phyloP scores from a whole-genome alignment of 306 rosid genomes.

The Cyclanthera cordifolia region DNA sequence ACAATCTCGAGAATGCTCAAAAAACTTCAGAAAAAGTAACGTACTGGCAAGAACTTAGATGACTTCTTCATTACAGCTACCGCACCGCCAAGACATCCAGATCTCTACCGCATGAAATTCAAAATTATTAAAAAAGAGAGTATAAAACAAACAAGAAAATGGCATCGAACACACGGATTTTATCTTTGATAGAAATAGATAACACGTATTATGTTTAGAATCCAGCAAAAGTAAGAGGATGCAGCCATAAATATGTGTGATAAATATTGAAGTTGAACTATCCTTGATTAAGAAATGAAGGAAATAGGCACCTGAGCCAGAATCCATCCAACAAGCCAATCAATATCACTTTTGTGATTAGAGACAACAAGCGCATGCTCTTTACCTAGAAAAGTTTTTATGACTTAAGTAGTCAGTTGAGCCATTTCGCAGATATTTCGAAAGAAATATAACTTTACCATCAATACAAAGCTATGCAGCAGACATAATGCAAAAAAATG shows the following conservation, averaged over 20 bases:
- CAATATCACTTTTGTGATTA: slow-evolving; percentile 87
- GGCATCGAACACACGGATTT: slow-evolving; percentile 7
- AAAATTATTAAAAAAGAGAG: slow-evolving; percentile 19
- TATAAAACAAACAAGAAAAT: slow-evolving; percentile 9
- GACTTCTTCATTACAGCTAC: no score
- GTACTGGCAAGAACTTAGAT: no score
- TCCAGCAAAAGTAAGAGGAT: neutral
- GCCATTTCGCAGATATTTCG: neutral
- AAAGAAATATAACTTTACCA: neutral
- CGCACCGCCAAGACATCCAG: slow-evolving; percentile 23
- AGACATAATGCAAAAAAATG: neutral
- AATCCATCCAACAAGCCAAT: slow-evolving; percentile 95
- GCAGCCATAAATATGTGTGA: neutral
- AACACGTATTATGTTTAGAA: neutral
- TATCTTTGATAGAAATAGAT: slow-evolving; percentile 7
- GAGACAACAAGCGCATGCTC: slow-evolving; percentile 78
- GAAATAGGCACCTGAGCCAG: slow-evolving; percentile 62
- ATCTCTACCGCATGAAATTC: slow-evolving; percentile 41
- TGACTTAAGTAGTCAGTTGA: slow-evolving; percentile 12
- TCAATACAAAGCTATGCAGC: neutral
- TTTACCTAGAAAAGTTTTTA: slow-evolving; percentile 49
- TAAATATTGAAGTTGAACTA: neutral
- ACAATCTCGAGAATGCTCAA: neutral
- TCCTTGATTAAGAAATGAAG: slow-evolving; percentile 11
- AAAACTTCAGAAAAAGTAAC: no score